Evolutionary conservation across 2,329 filamentous ascomycete species (phyloP), one percentile per base, ranked within the genome.

Genomic region (Uncinocarpus reesii): DNA sequence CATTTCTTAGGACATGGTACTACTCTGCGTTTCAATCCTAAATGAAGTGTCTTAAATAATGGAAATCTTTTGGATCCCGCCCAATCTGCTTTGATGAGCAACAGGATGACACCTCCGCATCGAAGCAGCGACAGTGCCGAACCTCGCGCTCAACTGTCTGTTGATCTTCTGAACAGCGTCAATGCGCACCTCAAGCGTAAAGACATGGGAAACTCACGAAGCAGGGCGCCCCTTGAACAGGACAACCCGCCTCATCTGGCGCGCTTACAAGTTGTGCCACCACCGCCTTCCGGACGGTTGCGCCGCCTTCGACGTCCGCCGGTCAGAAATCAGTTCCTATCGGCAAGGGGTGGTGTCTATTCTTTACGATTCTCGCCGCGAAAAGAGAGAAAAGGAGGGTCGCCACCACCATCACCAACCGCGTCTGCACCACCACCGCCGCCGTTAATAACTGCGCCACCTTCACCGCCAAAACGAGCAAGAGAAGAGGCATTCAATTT

Each of bases 81-180:
- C 13, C 7, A 29, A 16, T 29, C 23, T 31, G 23, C 15, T 13
- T 10, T 7, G 23, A 7, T 15, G 15, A 18, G 43, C 21, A 37
- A 11, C 31, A 16, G 26, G 2, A 38, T 46, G 43, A 1, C 43
- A 6, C 13, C 32, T 16, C 6, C 20, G 2, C 31, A 11, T 26
- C 44, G 2, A 21, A 29, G 26, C 6, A 29, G 20, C 5, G 38
- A 35, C 3, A 37, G 21, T 38, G n/a, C 24, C 13, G 31, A 43
- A 38, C 37, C 38, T 29, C 36, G 23, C 8, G 16, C 37, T 1
- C 37, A 48, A 15, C 16, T 48, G 23, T 42, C 46, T 3, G 21
- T 48, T 36, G 37, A 42, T 20, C 31, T 48, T 3, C 31, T 48
- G 5, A 48, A 48, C 32, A 42, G 31, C 18, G 31, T 48, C 8